Conservation (phyloP, 805 yeast genomes). For the Saccharomycopsis vini region DNA sequence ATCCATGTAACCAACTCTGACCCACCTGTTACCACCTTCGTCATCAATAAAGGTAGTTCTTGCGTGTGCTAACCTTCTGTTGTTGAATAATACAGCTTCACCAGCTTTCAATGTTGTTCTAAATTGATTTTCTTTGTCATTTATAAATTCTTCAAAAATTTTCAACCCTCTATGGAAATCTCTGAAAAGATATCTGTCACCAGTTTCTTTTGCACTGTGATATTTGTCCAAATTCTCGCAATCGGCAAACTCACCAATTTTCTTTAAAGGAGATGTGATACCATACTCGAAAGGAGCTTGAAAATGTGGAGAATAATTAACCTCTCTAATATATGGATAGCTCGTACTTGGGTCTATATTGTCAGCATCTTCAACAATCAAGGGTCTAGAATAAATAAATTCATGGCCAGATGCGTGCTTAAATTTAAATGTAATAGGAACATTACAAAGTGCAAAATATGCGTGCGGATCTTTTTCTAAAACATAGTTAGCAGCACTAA, state of each 20-base stretch:
- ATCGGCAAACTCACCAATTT: conserved; percentile 19
- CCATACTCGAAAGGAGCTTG: conserved; percentile 69
- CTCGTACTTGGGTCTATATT: conserved; percentile 26
- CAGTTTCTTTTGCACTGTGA: conserved; percentile 29
- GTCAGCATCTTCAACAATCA: conserved; percentile 46
- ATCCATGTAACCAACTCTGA: conserved; percentile 70
- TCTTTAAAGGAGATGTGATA: conserved; percentile 30
- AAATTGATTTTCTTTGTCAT: conserved; percentile 44
- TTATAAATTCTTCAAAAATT: conserved; percentile 51
- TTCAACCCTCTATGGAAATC: conserved; percentile 52
- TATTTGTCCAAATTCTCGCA: conserved; percentile 15
- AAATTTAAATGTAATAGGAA: conserved; percentile 66
- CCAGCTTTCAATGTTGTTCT: conserved; percentile 47
- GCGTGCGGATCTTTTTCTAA: conserved; percentile 50
- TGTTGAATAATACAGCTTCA: conserved; percentile 59
- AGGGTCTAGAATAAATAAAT: conserved; percentile 54
- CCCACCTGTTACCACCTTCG: conserved; percentile 48
- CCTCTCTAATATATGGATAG: conserved; percentile 38
- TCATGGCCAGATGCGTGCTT: conserved; percentile 40
- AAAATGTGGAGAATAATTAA: conserved; percentile 75
- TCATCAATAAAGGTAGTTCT: conserved; percentile 41
- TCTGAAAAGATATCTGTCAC: conserved; percentile 35
- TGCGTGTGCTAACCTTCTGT: conserved; percentile 63
- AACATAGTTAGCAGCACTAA: conserved; percentile 52
- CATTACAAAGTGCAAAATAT: conserved; percentile 47